These are phyloP conservation scores for Ustilago tritici DNA, from an alignment of 1,284 basidiomycete species.

Conservation along the genomic window DNA sequence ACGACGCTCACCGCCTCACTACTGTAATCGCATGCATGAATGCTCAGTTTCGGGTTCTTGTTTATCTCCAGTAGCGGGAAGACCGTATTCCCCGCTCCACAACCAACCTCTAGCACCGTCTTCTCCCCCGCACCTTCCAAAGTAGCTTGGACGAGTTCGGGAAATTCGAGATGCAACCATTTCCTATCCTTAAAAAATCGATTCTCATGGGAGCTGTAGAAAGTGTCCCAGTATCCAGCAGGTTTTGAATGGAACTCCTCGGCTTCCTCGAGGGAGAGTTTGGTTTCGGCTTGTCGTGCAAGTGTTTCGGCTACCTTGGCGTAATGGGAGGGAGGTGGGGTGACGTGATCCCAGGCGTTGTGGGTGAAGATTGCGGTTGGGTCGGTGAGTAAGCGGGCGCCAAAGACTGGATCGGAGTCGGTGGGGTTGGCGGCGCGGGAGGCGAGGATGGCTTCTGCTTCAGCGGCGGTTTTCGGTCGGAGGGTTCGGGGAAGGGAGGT, in stretches of 20 bases:
- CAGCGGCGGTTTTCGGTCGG: slow-evolving; percentile 47
- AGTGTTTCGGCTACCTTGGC: slow-evolving; percentile 45
- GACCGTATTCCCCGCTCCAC: slow-evolving; percentile 83
- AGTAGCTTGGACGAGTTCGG: slow-evolving; percentile 62
- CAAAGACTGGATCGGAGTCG: slow-evolving; percentile 31
- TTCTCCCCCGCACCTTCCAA: slow-evolving; percentile 34
- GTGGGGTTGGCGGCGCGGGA: slow-evolving; percentile 4
- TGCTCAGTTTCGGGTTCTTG: slow-evolving; percentile 81
- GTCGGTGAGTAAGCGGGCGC: slow-evolving; percentile 52
- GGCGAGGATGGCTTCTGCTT: slow-evolving; percentile 47
- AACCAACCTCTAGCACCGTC: slow-evolving; percentile 65
- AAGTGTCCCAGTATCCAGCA: slow-evolving; percentile 63
- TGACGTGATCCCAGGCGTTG: slow-evolving; percentile 68
- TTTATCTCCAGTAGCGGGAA: slow-evolving; percentile 88
- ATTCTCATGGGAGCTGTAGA: slow-evolving; percentile 65
- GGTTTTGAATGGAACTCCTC: slow-evolving; percentile 54
- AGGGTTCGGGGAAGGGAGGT: slow-evolving; percentile 11
- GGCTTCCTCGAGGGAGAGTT: slow-evolving; percentile 53
- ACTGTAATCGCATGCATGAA: slow-evolving; percentile 90
- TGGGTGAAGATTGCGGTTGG: slow-evolving; percentile 55
- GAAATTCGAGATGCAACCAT: slow-evolving; percentile 68
- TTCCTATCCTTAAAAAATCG: slow-evolving; percentile 68
- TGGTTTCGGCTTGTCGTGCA: slow-evolving; percentile 54
- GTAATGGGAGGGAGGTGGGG: slow-evolving; percentile 56
- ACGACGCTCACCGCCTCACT: slow-evolving; percentile 90